These are phyloP conservation scores for Apophysomyces ossiformis DNA, from an alignment of 371 early-diverging fungal genomes.

Conservation along the genomic window DNA sequence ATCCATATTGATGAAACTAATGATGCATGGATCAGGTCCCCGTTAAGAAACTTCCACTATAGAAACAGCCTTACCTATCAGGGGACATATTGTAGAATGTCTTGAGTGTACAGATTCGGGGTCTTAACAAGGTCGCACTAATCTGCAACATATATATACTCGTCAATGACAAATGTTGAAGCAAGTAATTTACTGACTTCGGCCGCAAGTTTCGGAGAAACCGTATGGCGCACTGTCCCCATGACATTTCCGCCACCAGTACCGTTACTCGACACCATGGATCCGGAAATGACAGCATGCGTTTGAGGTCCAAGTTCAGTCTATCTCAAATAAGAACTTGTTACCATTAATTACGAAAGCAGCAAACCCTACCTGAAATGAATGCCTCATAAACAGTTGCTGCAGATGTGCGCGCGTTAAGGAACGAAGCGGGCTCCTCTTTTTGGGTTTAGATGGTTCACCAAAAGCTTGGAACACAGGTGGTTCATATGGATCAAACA, in stretches of 20 bases:
- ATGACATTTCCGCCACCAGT: slow-evolving; percentile 79
- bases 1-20: slow-evolving; percentile 68
- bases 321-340: slow-evolving; percentile 33
- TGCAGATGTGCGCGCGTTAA: slow-evolving; percentile 63
- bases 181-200: slow-evolving; percentile 51
- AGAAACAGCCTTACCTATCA: slow-evolving; percentile 53
- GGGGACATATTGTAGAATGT: slow-evolving; percentile 69
- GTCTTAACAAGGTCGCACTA: slow-evolving; percentile 62
- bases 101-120: slow-evolving; percentile 65
- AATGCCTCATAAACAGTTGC: slow-evolving; percentile 80
- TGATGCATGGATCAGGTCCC: background rate
- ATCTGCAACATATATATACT: slow-evolving; percentile 34
- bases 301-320: slow-evolving; percentile 75
- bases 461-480: slow-evolving; percentile 56
- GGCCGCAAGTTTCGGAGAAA: slow-evolving; percentile 72
- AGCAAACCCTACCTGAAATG: slow-evolving; percentile 74
- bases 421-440: slow-evolving; percentile 26
- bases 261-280: slow-evolving; percentile 74
- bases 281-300: slow-evolving; percentile 66
- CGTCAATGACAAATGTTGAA: background rate
- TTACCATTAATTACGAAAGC: background rate
- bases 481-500: slow-evolving; percentile 61
- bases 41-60: slow-evolving; percentile 3
- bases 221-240: slow-evolving; percentile 75
- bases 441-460: slow-evolving; percentile 23